Evolutionary conservation across 2,329 filamentous ascomycete species (phyloP).

Genomic region (Botrytis paeoniae): DNA sequence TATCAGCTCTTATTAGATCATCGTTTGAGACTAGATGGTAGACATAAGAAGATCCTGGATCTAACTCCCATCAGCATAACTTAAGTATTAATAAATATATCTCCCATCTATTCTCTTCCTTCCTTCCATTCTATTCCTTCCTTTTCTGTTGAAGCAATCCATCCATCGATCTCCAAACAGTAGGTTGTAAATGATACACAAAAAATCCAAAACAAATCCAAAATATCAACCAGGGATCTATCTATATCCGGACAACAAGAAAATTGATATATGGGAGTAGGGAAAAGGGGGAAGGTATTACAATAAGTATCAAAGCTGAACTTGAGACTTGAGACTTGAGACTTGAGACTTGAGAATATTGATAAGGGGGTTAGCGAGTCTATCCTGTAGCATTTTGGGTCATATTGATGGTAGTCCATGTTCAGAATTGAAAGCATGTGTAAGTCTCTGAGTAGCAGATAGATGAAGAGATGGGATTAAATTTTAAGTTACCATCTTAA

Average conservation of each 20-base stretch:
- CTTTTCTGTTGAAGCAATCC: background rate
- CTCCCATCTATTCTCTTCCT: no score
- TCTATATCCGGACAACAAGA: background rate
- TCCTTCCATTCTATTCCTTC: background rate
- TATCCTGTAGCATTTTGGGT: no score
- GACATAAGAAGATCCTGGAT: background rate
- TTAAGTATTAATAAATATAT: no score
- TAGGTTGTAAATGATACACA: background rate
- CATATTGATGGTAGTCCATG: background rate
- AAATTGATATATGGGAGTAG: accelerated
- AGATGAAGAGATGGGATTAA: no score
- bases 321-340: no score
- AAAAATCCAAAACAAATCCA: background rate
- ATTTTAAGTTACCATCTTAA: background rate
- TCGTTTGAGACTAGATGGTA: background rate
- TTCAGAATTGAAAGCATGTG: background rate
- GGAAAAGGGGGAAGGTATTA: background rate
- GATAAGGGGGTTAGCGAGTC: background rate
- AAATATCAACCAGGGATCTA: no score
- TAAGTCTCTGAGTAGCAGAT: no score
- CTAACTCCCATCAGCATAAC: background rate
- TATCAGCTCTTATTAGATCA: background rate
- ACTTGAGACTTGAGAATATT: background rate
- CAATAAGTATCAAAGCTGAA: background rate
- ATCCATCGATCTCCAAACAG: background rate